Evolutionary conservation across 768 basidiomycete species (phyloP).

Genomic region (Termitomyces sp.): DNA sequence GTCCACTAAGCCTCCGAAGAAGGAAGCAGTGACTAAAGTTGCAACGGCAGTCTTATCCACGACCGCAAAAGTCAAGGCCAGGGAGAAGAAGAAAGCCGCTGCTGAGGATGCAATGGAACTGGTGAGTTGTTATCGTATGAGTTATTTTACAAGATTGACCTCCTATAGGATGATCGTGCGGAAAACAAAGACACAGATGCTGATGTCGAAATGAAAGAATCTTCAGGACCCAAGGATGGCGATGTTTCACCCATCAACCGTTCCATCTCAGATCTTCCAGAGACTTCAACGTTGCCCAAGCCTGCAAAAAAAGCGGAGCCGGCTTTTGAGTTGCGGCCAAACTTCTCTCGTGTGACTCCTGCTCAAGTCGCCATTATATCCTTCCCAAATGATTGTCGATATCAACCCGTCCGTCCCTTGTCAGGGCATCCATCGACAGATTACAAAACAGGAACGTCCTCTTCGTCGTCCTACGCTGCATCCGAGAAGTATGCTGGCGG

Average conservation of each 20-base stretch:
- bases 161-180: conserved; percentile 45
- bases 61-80: conserved; percentile 93
- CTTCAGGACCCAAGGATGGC: conserved; percentile 37
- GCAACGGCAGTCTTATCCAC: conserved; percentile 95
- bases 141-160: conserved; percentile 10
- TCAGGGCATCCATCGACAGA: conserved; percentile 40
- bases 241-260: conserved; percentile 56
- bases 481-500: conserved; percentile 71
- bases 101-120: conserved; percentile 82
- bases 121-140: conserved; percentile 35
- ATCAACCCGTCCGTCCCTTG: conserved; percentile 84
- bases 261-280: conserved; percentile 45
- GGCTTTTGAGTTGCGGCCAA: conserved; percentile 66
- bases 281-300: conserved; percentile 33
- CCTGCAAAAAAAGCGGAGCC: conserved; percentile 70
- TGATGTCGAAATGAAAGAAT: conserved; percentile 78
- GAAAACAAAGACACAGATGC: conserved; percentile 46
- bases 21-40: conserved; percentile 88
- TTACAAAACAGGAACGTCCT: conserved; percentile 25
- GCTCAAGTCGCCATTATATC: conserved; percentile 80
- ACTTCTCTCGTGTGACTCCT: conserved; percentile 91
- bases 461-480: conserved; percentile 23
- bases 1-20: conserved; percentile 82
- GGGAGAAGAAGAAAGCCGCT: conserved; percentile 89
- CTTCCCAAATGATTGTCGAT: conserved; percentile 76